phyloP scores from a whole-genome alignment of 768 basidiomycete genomes.

The Lanmaoa pseudosensibilis region DNA sequence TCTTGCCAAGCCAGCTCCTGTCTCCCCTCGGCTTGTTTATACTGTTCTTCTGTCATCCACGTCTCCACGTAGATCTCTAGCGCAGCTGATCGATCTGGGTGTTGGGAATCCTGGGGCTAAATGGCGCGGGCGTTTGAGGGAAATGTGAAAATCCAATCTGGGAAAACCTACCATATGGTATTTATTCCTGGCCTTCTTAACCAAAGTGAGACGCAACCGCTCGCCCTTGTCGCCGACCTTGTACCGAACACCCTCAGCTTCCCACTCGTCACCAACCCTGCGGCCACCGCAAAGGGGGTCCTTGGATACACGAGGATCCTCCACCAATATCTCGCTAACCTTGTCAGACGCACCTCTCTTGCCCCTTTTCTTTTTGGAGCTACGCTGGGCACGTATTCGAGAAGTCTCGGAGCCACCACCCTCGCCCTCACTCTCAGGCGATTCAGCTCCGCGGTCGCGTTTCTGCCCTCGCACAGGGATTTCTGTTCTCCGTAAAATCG shows the following conservation, averaged over 20 bases:
- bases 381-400: constrained; percentile 4
- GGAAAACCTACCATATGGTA: constrained; percentile 68
- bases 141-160: background rate
- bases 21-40: constrained; percentile 59
- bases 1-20: constrained; percentile 73
- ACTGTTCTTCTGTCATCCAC: constrained; percentile 78
- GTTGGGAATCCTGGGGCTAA: constrained; percentile 77
- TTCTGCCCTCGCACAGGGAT: constrained; percentile 55
- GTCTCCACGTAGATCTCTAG: constrained; percentile 74
- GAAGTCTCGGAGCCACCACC: constrained; percentile 12
- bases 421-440: constrained; percentile 37
- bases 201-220: constrained; percentile 64
- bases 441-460: constrained; percentile 59
- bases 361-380: constrained; percentile 53
- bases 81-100: constrained; percentile 68
- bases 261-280: constrained; percentile 76
- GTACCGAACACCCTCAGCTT: constrained; percentile 64
- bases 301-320: constrained; percentile 46
- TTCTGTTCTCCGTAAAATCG: constrained; percentile 53
- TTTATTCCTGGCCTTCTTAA: constrained; percentile 68
- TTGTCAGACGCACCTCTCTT: constrained; percentile 44
- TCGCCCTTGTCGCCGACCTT: constrained; percentile 73
- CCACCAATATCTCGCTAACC: constrained; percentile 48
- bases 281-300: constrained; percentile 56
- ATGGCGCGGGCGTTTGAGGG: constrained; percentile 11